Conservation (phyloP, 2,329 filamentous ascomycete genomes). For the Talaromyces sp. region DNA sequence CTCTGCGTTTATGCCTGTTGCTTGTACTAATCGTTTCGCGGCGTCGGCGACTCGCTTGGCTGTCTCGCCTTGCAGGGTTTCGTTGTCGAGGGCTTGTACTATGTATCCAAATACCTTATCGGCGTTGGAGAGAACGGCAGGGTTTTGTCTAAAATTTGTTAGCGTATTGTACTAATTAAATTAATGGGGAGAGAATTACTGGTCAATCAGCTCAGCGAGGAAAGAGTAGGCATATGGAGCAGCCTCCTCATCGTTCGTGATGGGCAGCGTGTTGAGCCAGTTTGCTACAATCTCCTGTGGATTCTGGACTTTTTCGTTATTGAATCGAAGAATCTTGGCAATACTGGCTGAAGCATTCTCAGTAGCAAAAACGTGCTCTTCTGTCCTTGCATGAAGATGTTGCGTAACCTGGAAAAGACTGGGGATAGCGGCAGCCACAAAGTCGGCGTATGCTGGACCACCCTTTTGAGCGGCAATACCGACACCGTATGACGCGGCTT, state of each 20-base stretch:
- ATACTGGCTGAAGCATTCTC: conserved; percentile 97
- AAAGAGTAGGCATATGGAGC: conserved; percentile 95
- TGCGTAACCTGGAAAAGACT: conserved; percentile 81
- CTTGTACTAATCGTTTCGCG: conserved; percentile 72
- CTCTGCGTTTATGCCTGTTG: conserved; percentile 70
- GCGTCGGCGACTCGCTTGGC: conserved; percentile 72
- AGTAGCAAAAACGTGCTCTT: conserved; percentile 94
- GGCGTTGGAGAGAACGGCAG: conserved; percentile 71
- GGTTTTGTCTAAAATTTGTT: conserved; percentile 66
- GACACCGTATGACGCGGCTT: conserved; percentile 93
- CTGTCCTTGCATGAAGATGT: conserved; percentile 74
- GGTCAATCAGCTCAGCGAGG: conserved; percentile 83
- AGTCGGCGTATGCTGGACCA: conserved; percentile 80
- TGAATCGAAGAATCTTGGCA: conserved; percentile 94
- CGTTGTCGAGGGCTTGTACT: conserved; percentile 82
- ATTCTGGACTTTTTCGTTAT: conserved; percentile 71
- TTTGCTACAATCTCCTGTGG: conserved; percentile 71
- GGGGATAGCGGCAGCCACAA: conserved; percentile 74
- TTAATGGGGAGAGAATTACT: conserved; percentile 61
- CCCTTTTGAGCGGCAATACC: conserved; percentile 93
- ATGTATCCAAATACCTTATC: conserved; percentile 81
- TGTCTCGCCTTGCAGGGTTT: conserved; percentile 82
- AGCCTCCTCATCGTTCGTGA: conserved; percentile 94
- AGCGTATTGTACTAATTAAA: neutral
- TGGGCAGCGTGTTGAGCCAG: conserved; percentile 88